A percentile compares a stretch with the other conserved stretches of the same genome.
phyloP scores from a whole-genome alignment of 2,329 filamentous ascomycete genomes.

The Trichophyton mentagrophytes region DNA sequence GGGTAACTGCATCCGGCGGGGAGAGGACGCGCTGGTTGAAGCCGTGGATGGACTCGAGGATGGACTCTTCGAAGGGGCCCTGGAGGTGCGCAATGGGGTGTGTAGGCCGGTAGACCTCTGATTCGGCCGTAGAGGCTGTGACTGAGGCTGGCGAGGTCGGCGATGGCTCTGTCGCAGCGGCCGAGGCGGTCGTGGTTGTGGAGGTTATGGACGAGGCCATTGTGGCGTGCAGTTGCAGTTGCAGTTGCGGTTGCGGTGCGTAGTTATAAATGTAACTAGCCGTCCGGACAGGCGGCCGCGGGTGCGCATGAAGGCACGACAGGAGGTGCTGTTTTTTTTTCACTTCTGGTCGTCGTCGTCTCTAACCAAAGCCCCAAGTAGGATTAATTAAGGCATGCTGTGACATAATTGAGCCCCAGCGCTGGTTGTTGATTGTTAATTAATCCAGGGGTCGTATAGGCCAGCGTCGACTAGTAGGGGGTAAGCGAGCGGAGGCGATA shows the following conservation, averaged over 20 bases:
- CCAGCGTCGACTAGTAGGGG: background rate
- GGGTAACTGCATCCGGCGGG: constrained; percentile 30
- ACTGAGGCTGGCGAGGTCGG: background rate
- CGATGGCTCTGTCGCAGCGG: background rate
- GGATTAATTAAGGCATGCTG: background rate
- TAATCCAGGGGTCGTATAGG: background rate
- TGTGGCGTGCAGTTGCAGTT: too few relatives aligned
- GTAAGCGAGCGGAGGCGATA: background rate
- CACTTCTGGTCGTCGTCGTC: background rate
- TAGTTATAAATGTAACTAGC: background rate
- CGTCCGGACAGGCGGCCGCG: background rate
- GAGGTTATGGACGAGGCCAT: background rate
- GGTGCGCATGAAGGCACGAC: background rate
- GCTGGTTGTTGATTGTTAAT: background rate
- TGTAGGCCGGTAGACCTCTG: background rate
- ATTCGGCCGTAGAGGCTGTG: background rate
- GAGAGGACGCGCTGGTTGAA: constrained; percentile 20
- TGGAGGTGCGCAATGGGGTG: constrained; percentile 34
- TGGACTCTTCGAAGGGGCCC: constrained; percentile 36
- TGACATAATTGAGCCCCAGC: background rate
- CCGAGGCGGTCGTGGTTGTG: background rate
- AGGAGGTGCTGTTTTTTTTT: background rate
- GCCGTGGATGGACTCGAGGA: constrained; percentile 25
- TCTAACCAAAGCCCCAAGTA: background rate
- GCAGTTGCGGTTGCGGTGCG: background rate